Evolutionary conservation across 306 rosid genomes (phyloP).

Genomic region (Echinosophora koreensis): DNA sequence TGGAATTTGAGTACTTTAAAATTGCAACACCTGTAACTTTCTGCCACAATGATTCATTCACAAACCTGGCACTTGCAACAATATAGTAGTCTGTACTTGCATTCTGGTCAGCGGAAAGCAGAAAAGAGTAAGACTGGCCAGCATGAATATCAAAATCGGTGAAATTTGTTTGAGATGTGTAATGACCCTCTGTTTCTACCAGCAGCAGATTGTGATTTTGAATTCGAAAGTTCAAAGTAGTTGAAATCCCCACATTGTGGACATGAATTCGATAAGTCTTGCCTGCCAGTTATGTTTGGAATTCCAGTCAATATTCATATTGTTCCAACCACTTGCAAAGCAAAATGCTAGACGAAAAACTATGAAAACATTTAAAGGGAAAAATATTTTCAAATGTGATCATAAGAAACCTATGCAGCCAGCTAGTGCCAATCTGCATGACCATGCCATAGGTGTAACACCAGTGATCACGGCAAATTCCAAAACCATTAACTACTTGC

Average conservation of each 20-base stretch:
- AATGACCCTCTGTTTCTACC: constrained; percentile 83
- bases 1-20: constrained; percentile 80
- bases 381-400: not conserved
- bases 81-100: constrained; percentile 92
- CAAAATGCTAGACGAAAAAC: constrained; percentile 4
- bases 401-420: not conserved
- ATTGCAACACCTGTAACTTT: constrained; percentile 89
- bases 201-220: constrained; percentile 77
- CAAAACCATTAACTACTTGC: constrained; percentile 2
- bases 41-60: constrained; percentile 86
- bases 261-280: constrained; percentile 84
- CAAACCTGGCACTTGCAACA: constrained; percentile 94
- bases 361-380: not conserved
- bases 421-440: not conserved
- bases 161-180: constrained; percentile 72
- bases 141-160: constrained; percentile 82
- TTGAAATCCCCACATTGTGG: constrained; percentile 88
- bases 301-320: constrained; percentile 25
- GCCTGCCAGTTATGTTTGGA: constrained; percentile 63
- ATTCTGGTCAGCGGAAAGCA: constrained; percentile 82
- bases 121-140: constrained; percentile 88
- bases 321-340: not conserved
- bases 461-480: not conserved
- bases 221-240: constrained; percentile 86
- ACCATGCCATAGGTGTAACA: not conserved